Evolutionary conservation across 768 basidiomycete species (phyloP), one percentile per base, ranked within the genome.

Genomic region (Russula griseocarnosa): DNA sequence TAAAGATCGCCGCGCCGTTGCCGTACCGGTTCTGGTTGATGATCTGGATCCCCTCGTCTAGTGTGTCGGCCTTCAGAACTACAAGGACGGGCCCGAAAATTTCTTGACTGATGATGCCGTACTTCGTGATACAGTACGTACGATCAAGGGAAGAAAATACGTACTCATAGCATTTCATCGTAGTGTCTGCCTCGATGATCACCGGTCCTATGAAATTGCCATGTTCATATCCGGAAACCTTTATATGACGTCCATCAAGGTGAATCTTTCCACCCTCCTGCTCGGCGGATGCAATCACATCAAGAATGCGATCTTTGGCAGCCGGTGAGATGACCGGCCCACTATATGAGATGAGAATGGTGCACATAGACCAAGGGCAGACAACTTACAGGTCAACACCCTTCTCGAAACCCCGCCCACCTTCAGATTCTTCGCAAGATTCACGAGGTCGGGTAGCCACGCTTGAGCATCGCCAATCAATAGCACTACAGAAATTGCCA

Each of bases 191-290:
- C 73, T 95, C 86, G 60, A 98, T 81, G 58, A 98, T 81, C 0
- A 94, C 96, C 0, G 96, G 94, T 3, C 94, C 96, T 63, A 98
- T 85, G 72, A 94, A 98, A 77, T 98, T 98, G 28, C 96, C 96
- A 60, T 89, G 74, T 6, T 88, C 86, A 72, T 94, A 98, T 0
- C 79, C 84, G 0, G 83, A 79, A 6, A 95, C 88, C 56, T 77
- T 72, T 58, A 86, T 69, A 38, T 81, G 79, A 22, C 96, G 84
- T 3, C 96, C 96, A 73, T 98, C 96, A 13, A 98, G 84, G 62
- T 85, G 79, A 60, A 98, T 87, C 67, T 82, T 84, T 26, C 94
- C 96, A 18, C 94, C 96, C 75, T 98, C 87, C 46, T 82, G 77
- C 69, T 83, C 81, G 30, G 83, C 86, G 13, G 90, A 90, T 32